Base-by-base conservation (phyloP, 2,329 filamentous ascomycete genomes). In the Phaeosphaeria sp. region DNA sequence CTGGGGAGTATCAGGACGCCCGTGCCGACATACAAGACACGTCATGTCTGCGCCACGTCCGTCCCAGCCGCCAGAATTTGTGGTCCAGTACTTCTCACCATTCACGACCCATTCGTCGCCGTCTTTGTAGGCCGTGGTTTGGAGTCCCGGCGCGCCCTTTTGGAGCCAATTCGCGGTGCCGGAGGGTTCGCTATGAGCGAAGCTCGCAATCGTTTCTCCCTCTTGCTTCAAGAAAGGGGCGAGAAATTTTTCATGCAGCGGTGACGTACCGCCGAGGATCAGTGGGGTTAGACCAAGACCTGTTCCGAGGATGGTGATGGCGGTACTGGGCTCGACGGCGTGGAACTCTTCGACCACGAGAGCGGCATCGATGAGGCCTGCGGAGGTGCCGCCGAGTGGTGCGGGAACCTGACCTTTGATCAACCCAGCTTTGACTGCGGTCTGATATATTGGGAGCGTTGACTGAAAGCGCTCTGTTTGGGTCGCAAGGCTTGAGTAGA, bases 31-130 rank as follows among this genome's bases (percentile, higher is more conserved):
- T 3, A 84, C 80, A 6, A 86, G 77, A 59, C 83, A 85, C 53
- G 80, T 77, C 1, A 87, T 71, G 43, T 85, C 82, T 1, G 83
- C 81, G 10, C 84, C 84, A 52, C 75, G 73, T 42, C 78, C 77
- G 56, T 86, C 84, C 83, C 83, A 86, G 15, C 84, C 84, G 0
- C 77, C 80, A 51, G 76, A 78, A 64, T 85, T 86, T 1, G 83
- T 84, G 11, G 84, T 81, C 84, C 84, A 86, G 41, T 84, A 73
- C 80, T 86, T 85, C 62, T 86, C 84, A 2, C 84, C 84, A 63
- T 81, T 81, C 23, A 86, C 63, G 2, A 85, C 66, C 80, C 81
- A 86, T 44, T 81, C 77, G 36, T 83, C 78, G 0, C 81, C 82
- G n/a, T 84, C 80, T 10, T 67, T 66, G 20, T 72, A 71, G 0